Evolutionary conservation across 2,329 filamentous ascomycete species (phyloP), one percentile per base, ranked within the genome.

Genomic region (Cercospora sp.): DNA sequence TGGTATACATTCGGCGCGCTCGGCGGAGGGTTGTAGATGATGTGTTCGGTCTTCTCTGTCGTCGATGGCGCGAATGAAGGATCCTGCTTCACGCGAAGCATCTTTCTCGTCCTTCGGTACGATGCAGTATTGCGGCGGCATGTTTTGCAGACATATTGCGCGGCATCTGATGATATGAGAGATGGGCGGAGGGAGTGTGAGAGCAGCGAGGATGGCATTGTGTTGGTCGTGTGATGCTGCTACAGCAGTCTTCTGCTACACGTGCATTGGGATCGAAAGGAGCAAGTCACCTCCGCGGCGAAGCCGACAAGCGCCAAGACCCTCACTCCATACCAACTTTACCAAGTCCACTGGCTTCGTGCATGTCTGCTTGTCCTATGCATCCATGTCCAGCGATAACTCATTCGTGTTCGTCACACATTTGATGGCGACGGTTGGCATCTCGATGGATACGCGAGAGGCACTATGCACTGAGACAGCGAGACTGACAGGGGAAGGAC

Each of bases 1-100:
- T 89, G 86, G 74, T 87, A 88, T 26, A 87, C 84, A 69, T 83
- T 87, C 7, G 89, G 88, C 6, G 86, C 84, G 30, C 87, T 86
- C 6, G 87, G 87, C 0, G 89, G 89, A 39, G 89, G 89, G 72
- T 90, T 90, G 83, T 87, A 87, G 76, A 90, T 83, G 75, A 89
- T 87, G 74, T 86, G 84, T 67, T 87, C 83, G 68, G 80, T 79
- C 5, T 75, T 72, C 69, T 77, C 76, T 55, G 79, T 71, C 66
- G 72, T 68, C 71, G 72, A 72, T 57, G 74, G 73, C 5, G 72
- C 74, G 76, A 83, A 84, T 1, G 81, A 82, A 39, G 80, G 79
- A 68, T 82, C 80, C 72, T 79, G 77, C 65, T 81, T 81, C 60
- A 84, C 77, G 55, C 78, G 77, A 67, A 83, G 79, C 58, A 81